phyloP scores from a whole-genome alignment of 1,284 basidiomycete genomes.

The Cerioporus squamosus region DNA sequence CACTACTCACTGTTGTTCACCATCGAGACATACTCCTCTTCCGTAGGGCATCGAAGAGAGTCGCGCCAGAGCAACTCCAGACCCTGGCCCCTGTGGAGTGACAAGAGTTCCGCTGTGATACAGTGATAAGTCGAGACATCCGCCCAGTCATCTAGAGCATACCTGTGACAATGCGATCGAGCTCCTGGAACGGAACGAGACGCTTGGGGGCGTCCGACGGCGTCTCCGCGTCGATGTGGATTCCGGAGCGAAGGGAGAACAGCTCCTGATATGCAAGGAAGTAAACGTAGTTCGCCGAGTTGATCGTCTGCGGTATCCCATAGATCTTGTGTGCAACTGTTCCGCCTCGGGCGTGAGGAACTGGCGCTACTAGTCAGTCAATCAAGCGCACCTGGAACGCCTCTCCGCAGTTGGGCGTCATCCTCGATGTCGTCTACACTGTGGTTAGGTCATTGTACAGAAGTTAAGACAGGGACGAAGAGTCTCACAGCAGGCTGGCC shows the following conservation, averaged over 20 bases:
- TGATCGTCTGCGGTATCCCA: conserved; percentile 96
- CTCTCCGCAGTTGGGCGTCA: conserved; percentile 87
- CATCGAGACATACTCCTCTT: conserved; percentile 96
- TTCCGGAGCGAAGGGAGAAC: conserved; percentile 56
- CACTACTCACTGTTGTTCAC: conserved; percentile 92
- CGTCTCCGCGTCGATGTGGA: conserved; percentile 8
- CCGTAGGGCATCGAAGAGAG: conserved; percentile 88
- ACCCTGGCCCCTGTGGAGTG: conserved; percentile 94
- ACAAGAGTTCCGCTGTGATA: conserved; percentile 78
- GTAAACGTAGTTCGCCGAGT: conserved; percentile 97
- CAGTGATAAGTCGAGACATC: not conserved
- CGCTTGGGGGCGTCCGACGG: conserved; percentile 21
- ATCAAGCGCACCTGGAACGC: conserved; percentile 70
- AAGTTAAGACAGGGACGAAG: not conserved
- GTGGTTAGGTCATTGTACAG: conserved; percentile 7
- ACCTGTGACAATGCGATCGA: conserved; percentile 77
- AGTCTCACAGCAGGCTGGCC: conserved; percentile 85
- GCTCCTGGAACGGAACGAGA: conserved; percentile 43
- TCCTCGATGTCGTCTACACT: conserved; percentile 99
- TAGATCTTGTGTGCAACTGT: conserved; percentile 93
- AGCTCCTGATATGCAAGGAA: conserved; percentile 88
- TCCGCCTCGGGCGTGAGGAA: not conserved
- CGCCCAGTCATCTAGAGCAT: conserved; percentile 14
- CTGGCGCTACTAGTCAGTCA: not conserved
- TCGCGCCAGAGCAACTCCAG: conserved; percentile 96